These are phyloP conservation scores for Penicillium sumatraense DNA, from an alignment of 2,329 filamentous ascomycete species.

Conservation along the genomic window DNA sequence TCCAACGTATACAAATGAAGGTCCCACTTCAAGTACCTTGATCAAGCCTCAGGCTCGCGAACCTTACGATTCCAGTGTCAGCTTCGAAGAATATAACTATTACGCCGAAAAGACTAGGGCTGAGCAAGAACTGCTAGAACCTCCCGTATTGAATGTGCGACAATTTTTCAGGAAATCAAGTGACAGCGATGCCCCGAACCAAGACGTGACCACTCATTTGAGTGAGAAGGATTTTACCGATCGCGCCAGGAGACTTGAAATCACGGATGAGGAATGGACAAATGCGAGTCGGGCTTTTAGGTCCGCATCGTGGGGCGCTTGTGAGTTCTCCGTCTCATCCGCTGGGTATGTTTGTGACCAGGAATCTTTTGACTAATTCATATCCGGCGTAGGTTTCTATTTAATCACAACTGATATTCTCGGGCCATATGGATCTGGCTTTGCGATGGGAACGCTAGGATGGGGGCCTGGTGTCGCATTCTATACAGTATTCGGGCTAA, in stretches of 20 bases:
- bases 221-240: constrained; percentile 17
- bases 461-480: constrained; percentile 28
- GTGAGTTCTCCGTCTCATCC: too few relatives aligned
- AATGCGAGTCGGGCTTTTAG: constrained; percentile 23
- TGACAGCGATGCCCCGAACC: constrained; percentile 2
- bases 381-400: constrained; percentile 24
- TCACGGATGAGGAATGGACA: constrained; percentile 26
- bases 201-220: constrained; percentile 12
- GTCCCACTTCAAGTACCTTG: neutral
- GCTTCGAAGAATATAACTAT: constrained; percentile 47
- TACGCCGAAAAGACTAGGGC: constrained; percentile 42
- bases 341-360: neutral
- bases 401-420: constrained; percentile 50
- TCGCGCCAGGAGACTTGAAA: constrained; percentile 11
- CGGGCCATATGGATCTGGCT: constrained; percentile 30
- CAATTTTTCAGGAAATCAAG: constrained; percentile 10
- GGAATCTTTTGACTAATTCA: neutral
- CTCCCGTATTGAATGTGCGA: constrained; percentile 17
- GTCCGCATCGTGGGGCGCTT: constrained; percentile 20
- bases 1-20: neutral
- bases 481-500: constrained; percentile 32
- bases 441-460: constrained; percentile 24
- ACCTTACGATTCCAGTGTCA: constrained; percentile 32
- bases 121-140: constrained; percentile 33
- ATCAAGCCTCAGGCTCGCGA: constrained; percentile 23